phyloP scores from a whole-genome alignment of 495 filamentous ascomycete genomes.

The Tuber brumale region DNA sequence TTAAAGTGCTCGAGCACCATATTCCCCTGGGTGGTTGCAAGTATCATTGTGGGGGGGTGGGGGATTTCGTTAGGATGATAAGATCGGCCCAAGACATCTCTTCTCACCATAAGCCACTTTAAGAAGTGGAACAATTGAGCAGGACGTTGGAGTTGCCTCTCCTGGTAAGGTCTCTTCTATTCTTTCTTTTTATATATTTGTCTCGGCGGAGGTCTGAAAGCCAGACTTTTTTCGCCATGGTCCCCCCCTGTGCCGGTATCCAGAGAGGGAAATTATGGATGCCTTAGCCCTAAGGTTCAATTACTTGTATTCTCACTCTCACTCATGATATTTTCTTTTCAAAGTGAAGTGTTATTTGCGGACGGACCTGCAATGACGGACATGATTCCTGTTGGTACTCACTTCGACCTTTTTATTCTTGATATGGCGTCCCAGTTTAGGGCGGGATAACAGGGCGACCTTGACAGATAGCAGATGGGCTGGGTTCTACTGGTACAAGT shows the following conservation, averaged over 20 bases:
- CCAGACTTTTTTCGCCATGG: neutral
- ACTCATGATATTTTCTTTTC: neutral
- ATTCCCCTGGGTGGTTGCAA: neutral
- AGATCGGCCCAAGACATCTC: neutral
- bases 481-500: neutral
- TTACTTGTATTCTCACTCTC: neutral
- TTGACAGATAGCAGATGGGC: neutral
- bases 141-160: neutral
- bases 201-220: neutral
- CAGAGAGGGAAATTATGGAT: neutral
- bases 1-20: neutral
- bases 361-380: neutral
- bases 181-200: neutral
- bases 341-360: neutral
- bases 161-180: neutral
- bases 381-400: neutral
- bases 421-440: neutral
- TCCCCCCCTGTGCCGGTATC: neutral
- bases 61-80: neutral
- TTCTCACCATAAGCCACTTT: neutral
- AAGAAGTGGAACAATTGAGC: neutral
- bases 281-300: neutral
- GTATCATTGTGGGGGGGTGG: neutral
- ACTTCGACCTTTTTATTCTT: neutral
- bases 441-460: neutral